Evolutionary conservation across 2,329 filamentous ascomycete species (phyloP), one percentile per base, ranked within the genome.

Genomic region (Parastagonospora avenae): DNA sequence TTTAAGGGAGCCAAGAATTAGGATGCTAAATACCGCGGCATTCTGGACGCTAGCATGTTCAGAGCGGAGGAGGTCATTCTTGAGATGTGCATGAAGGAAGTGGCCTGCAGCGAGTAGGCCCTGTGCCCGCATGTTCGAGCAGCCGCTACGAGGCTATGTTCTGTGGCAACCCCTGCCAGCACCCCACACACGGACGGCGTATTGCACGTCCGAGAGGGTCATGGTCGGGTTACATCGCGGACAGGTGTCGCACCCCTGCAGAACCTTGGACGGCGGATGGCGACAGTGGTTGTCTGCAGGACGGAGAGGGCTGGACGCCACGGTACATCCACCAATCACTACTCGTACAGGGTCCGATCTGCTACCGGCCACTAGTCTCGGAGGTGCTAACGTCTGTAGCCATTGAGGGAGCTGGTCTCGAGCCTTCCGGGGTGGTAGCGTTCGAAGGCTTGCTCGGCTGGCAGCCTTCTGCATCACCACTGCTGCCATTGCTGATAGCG

Each of bases 141-240:
- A 60, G 59, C 59, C 56, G 62, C 59, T 63, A 62, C 69, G 54
- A 67, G 66, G 68, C 63, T 63, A 66, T 60, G 62, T 67, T 49
- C 60, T 62, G 67, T 67, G 69, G 69, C 67, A 46, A 70, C 48
- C 64, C 61, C 64, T 62, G 64, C 58, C 58, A 48, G 52, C 66
- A 68, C 69, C 67, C 64, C 68, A 69, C 68, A 71, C 59, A 49
- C 54, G 46, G 59, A 64, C 66, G 64, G 67, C 67, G 66, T 70
- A 70, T 71, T 66, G 59, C 56, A 57, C 52, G 57, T 59, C 52
- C 54, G 56, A 55, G 57, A 55, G 57, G 57, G 57, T 56, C 60
- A 59, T 58, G 63, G 67, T 67, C 63, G 63, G 62, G 70, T 73
- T 72, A 73, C 70, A 72, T 72, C 70, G 68, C 60, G 60, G 52